Evolutionary conservation across 2,329 filamentous ascomycete species (phyloP).

Genomic region (Hymenoscyphus repandus): DNA sequence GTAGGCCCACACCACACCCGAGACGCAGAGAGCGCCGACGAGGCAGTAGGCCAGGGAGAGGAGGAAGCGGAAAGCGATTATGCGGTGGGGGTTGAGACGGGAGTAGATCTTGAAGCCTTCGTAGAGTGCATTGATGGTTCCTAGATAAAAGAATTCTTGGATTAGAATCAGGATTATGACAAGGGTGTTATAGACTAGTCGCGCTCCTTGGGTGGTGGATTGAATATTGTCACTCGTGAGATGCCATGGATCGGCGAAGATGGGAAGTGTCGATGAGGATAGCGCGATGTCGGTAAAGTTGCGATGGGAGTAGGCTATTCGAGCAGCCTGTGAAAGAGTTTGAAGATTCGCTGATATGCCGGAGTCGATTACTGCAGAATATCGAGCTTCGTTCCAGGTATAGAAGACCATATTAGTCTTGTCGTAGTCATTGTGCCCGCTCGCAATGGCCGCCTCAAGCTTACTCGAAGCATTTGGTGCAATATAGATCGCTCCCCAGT

Average conservation of each 20-base stretch:
- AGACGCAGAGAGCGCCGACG: constrained; percentile 34
- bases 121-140: constrained; percentile 28
- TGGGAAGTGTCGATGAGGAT: constrained; percentile 24
- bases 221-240: constrained; percentile 28
- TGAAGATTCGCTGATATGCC: constrained; percentile 29
- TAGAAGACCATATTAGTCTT: constrained; percentile 31
- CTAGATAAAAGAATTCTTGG: constrained; percentile 29
- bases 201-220: constrained; percentile 33
- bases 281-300: constrained; percentile 16
- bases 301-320: constrained; percentile 23
- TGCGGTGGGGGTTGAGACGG: constrained; percentile 20
- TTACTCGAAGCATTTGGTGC: constrained; percentile 30
- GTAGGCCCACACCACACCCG: constrained; percentile 42
- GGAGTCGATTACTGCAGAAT: constrained; percentile 30
- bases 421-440: constrained; percentile 30
- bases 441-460: constrained; percentile 28
- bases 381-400: constrained; percentile 35
- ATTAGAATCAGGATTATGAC: constrained; percentile 35
- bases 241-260: constrained; percentile 34
- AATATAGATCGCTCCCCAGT: constrained; percentile 36
- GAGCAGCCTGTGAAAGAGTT: constrained; percentile 24
- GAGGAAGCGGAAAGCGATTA: constrained; percentile 25
- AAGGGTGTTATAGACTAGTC: constrained; percentile 36
- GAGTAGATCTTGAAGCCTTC: constrained; percentile 23
- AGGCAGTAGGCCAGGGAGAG: constrained; percentile 32